These are phyloP conservation scores for Fraxinus baroniana DNA, from an alignment of 305 asterid genomes.

Conservation along the genomic window DNA sequence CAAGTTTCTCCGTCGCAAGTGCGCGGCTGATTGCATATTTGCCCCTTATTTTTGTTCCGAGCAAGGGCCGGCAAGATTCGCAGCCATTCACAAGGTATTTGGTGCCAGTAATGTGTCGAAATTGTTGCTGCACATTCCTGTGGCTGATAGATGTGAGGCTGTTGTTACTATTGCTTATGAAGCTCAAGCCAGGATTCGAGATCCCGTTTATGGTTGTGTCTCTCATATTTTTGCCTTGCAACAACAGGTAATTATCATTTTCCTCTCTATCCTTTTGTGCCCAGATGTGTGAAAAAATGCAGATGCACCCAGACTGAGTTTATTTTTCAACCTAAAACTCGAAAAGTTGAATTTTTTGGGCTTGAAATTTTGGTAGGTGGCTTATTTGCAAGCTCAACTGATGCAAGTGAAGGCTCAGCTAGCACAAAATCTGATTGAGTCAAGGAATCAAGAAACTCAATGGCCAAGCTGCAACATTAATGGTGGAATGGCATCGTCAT, in stretches of 20 bases:
- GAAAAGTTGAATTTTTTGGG: neutral
- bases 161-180: constrained; percentile 75
- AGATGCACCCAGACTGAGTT: neutral
- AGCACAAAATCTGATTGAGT: constrained; percentile 48
- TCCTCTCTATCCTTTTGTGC: neutral
- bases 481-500: constrained; percentile 22
- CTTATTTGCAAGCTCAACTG: constrained; percentile 64
- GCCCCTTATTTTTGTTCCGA: constrained; percentile 76
- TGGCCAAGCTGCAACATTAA: constrained; percentile 29
- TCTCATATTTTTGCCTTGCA: constrained; percentile 67
- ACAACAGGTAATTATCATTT: constrained; percentile 54
- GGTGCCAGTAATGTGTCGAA: constrained; percentile 86
- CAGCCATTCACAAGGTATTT: constrained; percentile 77
- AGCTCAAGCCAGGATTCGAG: constrained; percentile 76
- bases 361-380: constrained; percentile 41
- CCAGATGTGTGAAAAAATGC: neutral
- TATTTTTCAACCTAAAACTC: neutral
- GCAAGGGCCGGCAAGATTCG: constrained; percentile 67
- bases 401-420: constrained; percentile 59
- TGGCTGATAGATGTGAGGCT: constrained; percentile 61
- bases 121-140: constrained; percentile 59
- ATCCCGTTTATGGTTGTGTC: constrained; percentile 78
- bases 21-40: constrained; percentile 65
- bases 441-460: constrained; percentile 35
- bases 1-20: constrained; percentile 74